Evolutionary conservation across 768 basidiomycete species (phyloP).

Genomic region (Mycena polygramma): DNA sequence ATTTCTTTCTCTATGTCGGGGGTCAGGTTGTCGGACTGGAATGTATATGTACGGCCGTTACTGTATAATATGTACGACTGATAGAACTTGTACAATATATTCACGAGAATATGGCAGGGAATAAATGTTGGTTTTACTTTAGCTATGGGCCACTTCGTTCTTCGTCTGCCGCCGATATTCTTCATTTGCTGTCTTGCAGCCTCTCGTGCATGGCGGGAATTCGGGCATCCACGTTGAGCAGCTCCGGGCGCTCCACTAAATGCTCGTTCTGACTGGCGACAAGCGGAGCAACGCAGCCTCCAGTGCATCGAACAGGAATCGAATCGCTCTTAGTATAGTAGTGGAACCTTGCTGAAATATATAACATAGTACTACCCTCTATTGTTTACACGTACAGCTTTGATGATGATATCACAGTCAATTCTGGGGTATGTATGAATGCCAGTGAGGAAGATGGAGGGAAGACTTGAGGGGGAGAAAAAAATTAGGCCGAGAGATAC

Average conservation of each 20-base stretch:
- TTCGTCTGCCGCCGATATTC: too few relatives aligned
- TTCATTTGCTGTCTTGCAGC: too few relatives aligned
- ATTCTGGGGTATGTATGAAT: constrained; percentile 38
- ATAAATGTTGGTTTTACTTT: too few relatives aligned
- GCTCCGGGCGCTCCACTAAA: too few relatives aligned
- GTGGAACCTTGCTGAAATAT: constrained; percentile 27
- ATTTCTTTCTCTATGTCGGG: not conserved
- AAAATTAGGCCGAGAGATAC: constrained; percentile 28
- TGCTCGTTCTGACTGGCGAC: too few relatives aligned
- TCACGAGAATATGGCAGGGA: not conserved
- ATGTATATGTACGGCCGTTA: not conserved
- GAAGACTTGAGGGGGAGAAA: not conserved
- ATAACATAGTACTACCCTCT: constrained; percentile 37
- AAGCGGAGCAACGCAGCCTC: too few relatives aligned
- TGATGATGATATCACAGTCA: constrained; percentile 39
- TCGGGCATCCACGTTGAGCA: too few relatives aligned
- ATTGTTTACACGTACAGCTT: constrained; percentile 38
- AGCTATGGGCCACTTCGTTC: too few relatives aligned
- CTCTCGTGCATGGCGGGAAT: too few relatives aligned
- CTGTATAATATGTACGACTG: not conserved
- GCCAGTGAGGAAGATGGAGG: constrained; percentile 26
- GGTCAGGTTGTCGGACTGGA: not conserved
- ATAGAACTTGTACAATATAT: not conserved
- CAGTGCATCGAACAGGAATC: too few relatives aligned
- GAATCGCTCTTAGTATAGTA: not conserved